Percentiles rank a stretch among this genome's conserved stretches.
Evolutionary conservation across 1,284 basidiomycete species (phyloP).

Genomic region (Mycena citricolor): DNA sequence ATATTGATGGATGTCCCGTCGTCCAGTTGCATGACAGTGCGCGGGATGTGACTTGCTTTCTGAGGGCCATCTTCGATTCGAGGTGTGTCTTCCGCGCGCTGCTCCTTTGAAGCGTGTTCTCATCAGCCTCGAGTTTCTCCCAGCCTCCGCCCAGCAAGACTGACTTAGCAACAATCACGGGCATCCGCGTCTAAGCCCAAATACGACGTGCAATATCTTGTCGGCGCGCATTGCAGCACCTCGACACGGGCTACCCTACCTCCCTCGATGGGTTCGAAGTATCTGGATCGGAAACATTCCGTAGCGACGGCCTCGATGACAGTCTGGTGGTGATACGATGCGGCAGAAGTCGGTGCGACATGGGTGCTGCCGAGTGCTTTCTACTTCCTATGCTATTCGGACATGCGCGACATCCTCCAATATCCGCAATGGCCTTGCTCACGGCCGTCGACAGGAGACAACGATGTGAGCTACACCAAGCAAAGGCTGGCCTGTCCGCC

Average conservation of each 20-base stretch:
- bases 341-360: conserved; percentile 15
- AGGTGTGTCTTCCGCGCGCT: no score
- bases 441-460: conserved; percentile 6
- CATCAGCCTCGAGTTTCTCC: conserved; percentile 6
- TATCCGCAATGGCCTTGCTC: conserved; percentile 9
- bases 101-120: no score
- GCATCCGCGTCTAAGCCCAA: conserved; percentile 17
- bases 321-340: conserved; percentile 12
- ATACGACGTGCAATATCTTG: conserved; percentile 19
- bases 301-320: conserved; percentile 18
- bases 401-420: conserved; percentile 18
- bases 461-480: conserved; percentile 15
- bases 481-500: conserved; percentile 16
- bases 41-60: conserved; percentile 13
- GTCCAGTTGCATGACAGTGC: conserved; percentile 11
- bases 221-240: conserved; percentile 17
- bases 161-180: conserved; percentile 7
- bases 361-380: conserved; percentile 18
- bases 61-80: conserved; percentile 16
- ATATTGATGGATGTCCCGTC: conserved; percentile 13
- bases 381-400: conserved; percentile 19
- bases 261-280: conserved; percentile 16
- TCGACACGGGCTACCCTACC: conserved; percentile 13
- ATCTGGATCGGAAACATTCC: conserved; percentile 17
- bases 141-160: conserved; percentile 13